Evolutionary conservation across 306 rosid genomes (phyloP).

Genomic region (Glycine soja): DNA sequence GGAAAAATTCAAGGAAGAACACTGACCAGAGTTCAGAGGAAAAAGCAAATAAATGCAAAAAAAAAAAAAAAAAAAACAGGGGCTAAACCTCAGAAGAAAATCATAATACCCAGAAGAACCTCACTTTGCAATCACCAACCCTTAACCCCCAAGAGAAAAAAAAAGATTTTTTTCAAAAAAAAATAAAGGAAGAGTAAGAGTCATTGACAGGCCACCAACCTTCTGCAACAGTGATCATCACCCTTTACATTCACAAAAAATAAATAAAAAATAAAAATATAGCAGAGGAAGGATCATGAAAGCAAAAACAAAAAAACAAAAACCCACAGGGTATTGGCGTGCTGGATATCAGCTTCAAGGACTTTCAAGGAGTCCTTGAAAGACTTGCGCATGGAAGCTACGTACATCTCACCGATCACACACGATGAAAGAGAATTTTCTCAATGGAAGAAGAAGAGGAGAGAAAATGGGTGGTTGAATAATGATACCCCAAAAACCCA

Average conservation of each 20-base stretch:
- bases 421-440: neutral
- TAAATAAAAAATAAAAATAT: neutral
- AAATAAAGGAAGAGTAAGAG: neutral
- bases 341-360: conserved; percentile 98
- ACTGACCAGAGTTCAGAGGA: neutral
- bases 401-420: conserved; percentile 65
- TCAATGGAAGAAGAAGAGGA: conserved; percentile 4
- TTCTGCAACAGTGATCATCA: conserved; percentile 15
- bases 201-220: conserved; percentile 9
- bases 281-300: neutral
- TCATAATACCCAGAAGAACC: conserved; percentile 22
- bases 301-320: neutral
- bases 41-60: neutral
- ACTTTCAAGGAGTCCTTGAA: conserved; percentile 96
- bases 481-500: neutral
- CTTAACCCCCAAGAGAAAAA: neutral
- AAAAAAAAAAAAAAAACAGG: neutral
- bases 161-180: neutral
- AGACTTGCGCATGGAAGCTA: conserved; percentile 93
- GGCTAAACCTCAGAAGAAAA: conserved; percentile 43
- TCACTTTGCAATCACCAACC: conserved; percentile 25
- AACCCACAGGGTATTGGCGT: conserved; percentile 93
- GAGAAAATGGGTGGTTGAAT: neutral
- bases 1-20: neutral
- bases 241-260: neutral